phyloP scores from a whole-genome alignment of 1,284 basidiomycete genomes.

The Trametes polyzona region DNA sequence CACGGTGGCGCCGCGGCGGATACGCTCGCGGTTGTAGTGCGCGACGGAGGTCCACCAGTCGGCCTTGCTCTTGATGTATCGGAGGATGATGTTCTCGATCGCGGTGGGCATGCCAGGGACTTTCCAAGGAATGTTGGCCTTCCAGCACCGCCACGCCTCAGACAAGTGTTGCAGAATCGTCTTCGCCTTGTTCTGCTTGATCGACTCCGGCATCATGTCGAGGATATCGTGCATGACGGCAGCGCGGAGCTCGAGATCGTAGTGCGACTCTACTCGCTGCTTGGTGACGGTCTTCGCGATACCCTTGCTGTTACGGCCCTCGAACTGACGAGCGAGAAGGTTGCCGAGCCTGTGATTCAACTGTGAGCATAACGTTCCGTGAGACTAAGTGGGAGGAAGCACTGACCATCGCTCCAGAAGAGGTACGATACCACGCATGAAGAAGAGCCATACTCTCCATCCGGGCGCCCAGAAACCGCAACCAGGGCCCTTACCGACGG shows the following conservation, averaged over 20 bases:
- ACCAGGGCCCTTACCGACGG: constrained; percentile 98
- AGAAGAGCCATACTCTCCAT: constrained; percentile 99
- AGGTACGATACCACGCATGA: constrained; percentile 98
- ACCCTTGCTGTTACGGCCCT: constrained; percentile 96
- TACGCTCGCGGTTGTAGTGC: constrained; percentile 94
- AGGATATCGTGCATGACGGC: constrained; percentile 99
- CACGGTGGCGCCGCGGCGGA: constrained; percentile 95
- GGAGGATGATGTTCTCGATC: constrained; percentile 98
- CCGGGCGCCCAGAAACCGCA: constrained; percentile 99
- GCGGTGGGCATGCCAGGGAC: constrained; percentile 97
- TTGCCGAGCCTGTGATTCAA: constrained; percentile 79
- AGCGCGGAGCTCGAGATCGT: constrained; percentile 96
- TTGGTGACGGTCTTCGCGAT: constrained; percentile 97
- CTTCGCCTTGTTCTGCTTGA: constrained; percentile 99
- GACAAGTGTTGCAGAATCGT: constrained; percentile 97
- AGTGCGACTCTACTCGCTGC: constrained; percentile 98
- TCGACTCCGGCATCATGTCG: constrained; percentile 99
- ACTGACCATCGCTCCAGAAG: constrained; percentile 90
- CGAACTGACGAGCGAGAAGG: constrained; percentile 96
- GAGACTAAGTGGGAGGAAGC: too few species aligned
- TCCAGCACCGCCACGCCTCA: constrained; percentile 99
- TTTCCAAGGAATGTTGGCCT: constrained; percentile 99
- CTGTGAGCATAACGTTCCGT: neutral
- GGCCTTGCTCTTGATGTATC: constrained; percentile 99
- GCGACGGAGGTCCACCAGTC: constrained; percentile 99